Evolutionary conservation across 208 protist species (phyloP).

Genomic region (Acanthamoeba quina): DNA sequence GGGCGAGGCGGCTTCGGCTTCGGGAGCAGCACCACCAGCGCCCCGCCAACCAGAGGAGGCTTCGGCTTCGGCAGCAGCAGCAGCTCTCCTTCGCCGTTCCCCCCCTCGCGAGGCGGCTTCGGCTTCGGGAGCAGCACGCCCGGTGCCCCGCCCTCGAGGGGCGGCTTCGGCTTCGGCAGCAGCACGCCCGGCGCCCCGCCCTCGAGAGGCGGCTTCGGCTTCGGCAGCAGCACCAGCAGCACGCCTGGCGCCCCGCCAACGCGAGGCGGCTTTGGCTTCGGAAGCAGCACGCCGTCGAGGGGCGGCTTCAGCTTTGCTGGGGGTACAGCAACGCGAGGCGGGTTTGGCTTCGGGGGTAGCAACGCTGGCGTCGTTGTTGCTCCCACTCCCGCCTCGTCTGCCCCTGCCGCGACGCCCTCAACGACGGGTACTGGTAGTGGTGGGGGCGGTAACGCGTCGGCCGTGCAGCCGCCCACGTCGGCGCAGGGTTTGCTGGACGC

Average conservation of each 20-base stretch:
- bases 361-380: not conserved
- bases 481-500: slow-evolving; percentile 16
- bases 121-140: not conserved
- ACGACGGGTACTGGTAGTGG: not conserved
- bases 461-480: not conserved
- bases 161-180: not conserved
- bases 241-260: not conserved
- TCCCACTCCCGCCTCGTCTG: not conserved
- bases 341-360: not conserved
- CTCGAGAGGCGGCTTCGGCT: not conserved
- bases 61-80: not conserved
- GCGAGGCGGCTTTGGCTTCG: not conserved
- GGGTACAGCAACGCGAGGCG: not conserved
- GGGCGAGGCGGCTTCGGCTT: too few relatives aligned
- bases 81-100: not conserved
- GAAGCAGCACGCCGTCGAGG: not conserved
- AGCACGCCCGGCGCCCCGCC: not conserved
- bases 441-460: not conserved
- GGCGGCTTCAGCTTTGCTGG: not conserved
- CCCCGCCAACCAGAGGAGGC: too few relatives aligned
- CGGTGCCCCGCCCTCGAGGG: not conserved
- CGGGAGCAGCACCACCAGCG: too few relatives aligned
- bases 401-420: not conserved
- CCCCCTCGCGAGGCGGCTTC: not conserved
- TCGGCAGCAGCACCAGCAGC: not conserved